Evolutionary conservation across 1,139 yeast genomes (phyloP).

Genomic region (Yamadazyma dendronema): DNA sequence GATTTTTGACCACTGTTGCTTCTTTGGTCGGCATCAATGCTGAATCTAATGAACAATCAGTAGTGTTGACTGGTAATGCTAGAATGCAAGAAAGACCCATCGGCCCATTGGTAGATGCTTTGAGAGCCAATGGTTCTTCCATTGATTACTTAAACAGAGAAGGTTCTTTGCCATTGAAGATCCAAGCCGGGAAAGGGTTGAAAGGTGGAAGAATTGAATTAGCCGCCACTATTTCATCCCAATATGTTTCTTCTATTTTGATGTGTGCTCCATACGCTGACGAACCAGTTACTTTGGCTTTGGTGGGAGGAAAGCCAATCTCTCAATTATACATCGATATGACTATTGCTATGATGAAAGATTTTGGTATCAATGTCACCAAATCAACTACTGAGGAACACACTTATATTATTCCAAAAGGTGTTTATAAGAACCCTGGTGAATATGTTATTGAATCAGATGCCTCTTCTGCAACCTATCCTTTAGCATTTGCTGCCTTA

Average conservation of each 20-base stretch:
- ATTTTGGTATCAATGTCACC: constrained; percentile 81
- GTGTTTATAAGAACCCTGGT: constrained; percentile 72
- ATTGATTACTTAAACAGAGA: constrained; percentile 67
- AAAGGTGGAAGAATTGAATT: constrained; percentile 91
- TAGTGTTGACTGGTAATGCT: constrained; percentile 85
- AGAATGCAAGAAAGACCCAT: constrained; percentile 98
- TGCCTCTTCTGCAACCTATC: constrained; percentile 98
- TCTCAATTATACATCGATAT: constrained; percentile 94
- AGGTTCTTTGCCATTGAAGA: constrained; percentile 85
- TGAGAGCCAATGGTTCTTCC: constrained; percentile 72
- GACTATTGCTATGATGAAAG: constrained; percentile 94
- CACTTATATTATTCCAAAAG: constrained; percentile 90
- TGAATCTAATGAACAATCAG: constrained; percentile 35
- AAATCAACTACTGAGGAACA: constrained; percentile 68
- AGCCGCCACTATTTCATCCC: constrained; percentile 96
- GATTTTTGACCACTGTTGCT: constrained; percentile 90
- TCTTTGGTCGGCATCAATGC: constrained; percentile 57
- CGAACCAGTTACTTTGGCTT: constrained; percentile 78
- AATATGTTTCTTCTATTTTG: constrained; percentile 90
- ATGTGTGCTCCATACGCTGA: constrained; percentile 98
- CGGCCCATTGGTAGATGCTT: constrained; percentile 93
- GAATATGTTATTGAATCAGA: constrained; percentile 93
- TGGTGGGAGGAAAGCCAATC: constrained; percentile 96
- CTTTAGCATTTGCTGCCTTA: constrained; percentile 96
- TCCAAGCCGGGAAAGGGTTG: constrained; percentile 68